phyloP scores from a whole-genome alignment of 257 asterid species.

The Solanum ossicruentum region DNA sequence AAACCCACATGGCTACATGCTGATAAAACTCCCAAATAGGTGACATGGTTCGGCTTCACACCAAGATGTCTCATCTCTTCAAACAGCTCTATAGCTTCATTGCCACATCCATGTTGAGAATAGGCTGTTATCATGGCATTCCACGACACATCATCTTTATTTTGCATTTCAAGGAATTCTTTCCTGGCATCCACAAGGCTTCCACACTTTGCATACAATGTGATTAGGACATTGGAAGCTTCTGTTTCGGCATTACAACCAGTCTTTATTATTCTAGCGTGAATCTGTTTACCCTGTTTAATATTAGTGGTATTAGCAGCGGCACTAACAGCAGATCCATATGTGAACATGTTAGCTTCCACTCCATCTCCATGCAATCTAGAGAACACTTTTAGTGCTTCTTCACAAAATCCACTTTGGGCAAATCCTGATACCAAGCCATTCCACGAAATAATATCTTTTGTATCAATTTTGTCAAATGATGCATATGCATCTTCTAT shows the following conservation, averaged over 20 bases:
- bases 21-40: conserved; percentile 68
- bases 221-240: conserved; percentile 67
- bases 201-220: conserved; percentile 81
- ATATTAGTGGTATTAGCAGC: conserved; percentile 58
- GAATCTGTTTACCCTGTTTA: conserved; percentile 63
- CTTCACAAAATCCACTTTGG: conserved; percentile 66
- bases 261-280: conserved; percentile 44
- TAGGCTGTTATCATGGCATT: conserved; percentile 83
- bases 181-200: conserved; percentile 48
- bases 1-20: conserved; percentile 90
- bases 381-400: conserved; percentile 52
- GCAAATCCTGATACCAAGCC: conserved; percentile 82
- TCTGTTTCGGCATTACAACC: conserved; percentile 49
- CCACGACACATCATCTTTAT: conserved; percentile 69
- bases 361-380: conserved; percentile 52
- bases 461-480: conserved; percentile 39
- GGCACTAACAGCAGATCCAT: conserved; percentile 78
- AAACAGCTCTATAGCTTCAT: conserved; percentile 57
- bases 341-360: conserved; percentile 66
- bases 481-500: conserved; percentile 39
- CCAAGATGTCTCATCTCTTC: conserved; percentile 45
- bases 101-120: conserved; percentile 80
- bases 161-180: conserved; percentile 50
- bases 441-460: conserved; percentile 66
- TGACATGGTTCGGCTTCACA: conserved; percentile 53